Percentiles rank a stretch among this genome's conserved stretches.
Evolutionary conservation across 1,284 basidiomycete species (phyloP).

Genomic region (Trichosporon ovoides): DNA sequence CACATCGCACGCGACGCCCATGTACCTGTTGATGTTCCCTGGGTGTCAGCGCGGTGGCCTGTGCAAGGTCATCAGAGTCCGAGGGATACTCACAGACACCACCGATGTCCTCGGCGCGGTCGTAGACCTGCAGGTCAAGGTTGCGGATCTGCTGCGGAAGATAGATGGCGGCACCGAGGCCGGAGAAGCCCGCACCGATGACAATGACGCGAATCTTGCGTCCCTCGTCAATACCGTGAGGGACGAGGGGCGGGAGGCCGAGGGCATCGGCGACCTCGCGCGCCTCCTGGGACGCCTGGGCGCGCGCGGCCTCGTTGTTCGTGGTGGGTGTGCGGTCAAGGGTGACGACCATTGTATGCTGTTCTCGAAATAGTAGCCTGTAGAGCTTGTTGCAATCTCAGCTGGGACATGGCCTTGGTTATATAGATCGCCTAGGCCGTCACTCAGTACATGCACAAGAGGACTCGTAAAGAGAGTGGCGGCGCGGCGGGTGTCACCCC

Average conservation of each 20-base stretch:
- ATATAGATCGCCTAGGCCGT: no score
- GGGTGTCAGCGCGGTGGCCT: background rate
- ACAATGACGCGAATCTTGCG: conserved; percentile 13
- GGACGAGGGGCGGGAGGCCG: conserved; percentile 7
- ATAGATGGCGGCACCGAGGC: conserved; percentile 10
- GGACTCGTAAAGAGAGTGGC: no score
- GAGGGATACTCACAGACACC: conserved; percentile 19
- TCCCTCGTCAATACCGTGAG: background rate
- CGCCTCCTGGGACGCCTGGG: background rate
- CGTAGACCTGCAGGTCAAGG: conserved; percentile 15
- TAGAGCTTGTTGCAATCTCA: background rate
- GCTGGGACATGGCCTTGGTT: background rate
- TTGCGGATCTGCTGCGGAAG: conserved; percentile 11
- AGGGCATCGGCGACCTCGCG: background rate
- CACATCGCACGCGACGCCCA: conserved; percentile 33
- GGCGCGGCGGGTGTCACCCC: no score
- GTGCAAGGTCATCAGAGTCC: background rate
- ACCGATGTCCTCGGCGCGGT: conserved; percentile 15
- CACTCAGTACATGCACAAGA: no score
- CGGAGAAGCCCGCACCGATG: conserved; percentile 17
- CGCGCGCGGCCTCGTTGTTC: background rate
- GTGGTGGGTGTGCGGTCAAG: background rate
- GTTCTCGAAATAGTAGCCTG: background rate
- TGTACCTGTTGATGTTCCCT: conserved; percentile 34
- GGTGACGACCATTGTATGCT: background rate